phyloP scores from a whole-genome alignment of 225 moss, liverwort and hornwort genomes.

The Pseudoscleropodium purum region DNA sequence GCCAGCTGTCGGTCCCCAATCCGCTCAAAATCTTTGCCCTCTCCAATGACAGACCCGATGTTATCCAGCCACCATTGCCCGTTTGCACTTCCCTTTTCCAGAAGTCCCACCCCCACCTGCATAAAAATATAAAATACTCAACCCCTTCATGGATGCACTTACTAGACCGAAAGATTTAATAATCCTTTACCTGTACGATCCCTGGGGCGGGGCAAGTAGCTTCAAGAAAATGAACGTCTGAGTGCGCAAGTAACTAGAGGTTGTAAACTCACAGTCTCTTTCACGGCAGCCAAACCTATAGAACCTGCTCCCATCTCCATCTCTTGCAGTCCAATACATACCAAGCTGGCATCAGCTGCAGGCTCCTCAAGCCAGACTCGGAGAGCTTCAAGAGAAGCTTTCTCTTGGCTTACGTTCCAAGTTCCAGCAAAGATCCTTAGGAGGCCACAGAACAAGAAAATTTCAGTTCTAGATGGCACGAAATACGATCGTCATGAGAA shows the following conservation, averaged over 20 bases:
- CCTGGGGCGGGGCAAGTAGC: background rate
- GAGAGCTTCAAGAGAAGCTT: constrained; percentile 50
- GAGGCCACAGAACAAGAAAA: background rate
- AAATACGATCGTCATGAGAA: background rate
- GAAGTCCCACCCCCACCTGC: constrained; percentile 85
- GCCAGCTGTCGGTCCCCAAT: constrained; percentile 82
- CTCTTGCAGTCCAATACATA: constrained; percentile 93
- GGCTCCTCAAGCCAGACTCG: constrained; percentile 63
- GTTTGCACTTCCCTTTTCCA: constrained; percentile 80
- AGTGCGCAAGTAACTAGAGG: background rate
- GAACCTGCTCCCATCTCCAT: constrained; percentile 99
- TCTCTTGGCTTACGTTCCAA: constrained; percentile 95
- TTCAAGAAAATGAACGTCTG: background rate
- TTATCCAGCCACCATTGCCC: constrained; percentile 88
- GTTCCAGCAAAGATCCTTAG: constrained; percentile 68
- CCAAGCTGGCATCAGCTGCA: constrained; percentile 69
- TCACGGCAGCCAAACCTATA: constrained; percentile 93
- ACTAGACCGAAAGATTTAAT: background rate
- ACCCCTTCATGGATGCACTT: background rate
- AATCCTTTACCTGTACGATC: background rate
- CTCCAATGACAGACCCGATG: constrained; percentile 61
- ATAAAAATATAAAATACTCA: background rate
- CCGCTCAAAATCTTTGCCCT: constrained; percentile 79
- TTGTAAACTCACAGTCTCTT: constrained; percentile 70
- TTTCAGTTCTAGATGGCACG: background rate